Evolutionary conservation across 2,329 filamentous ascomycete genomes (phyloP).

Genomic region (Hypoxylon sp.): DNA sequence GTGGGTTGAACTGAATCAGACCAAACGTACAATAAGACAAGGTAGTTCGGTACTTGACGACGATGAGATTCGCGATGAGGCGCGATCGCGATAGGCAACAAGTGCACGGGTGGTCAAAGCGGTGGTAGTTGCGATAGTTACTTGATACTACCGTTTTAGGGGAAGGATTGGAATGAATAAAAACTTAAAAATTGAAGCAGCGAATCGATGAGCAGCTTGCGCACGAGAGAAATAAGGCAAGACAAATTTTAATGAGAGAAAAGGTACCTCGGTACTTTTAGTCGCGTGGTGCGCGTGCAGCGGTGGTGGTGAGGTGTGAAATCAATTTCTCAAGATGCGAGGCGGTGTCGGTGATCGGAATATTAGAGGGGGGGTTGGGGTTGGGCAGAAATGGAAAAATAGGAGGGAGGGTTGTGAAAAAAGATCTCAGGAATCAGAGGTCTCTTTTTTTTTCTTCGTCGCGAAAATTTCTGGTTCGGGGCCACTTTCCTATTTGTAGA

Average conservation of each 20-base stretch:
- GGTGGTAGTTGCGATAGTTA: conserved; percentile 37
- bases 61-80: conserved; percentile 35
- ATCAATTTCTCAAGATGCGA: conserved; percentile 48
- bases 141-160: conserved; percentile 47
- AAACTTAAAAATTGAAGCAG: conserved; percentile 42
- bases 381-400: conserved; percentile 53
- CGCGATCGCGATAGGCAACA: conserved; percentile 32
- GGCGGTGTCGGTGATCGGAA: conserved; percentile 51
- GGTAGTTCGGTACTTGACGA: conserved; percentile 30
- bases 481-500: conserved; percentile 61
- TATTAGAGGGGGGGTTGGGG: conserved; percentile 49
- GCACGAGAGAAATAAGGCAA: conserved; percentile 33
- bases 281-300: conserved; percentile 43
- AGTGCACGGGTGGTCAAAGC: conserved; percentile 44
- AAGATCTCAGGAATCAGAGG: conserved; percentile 54
- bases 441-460: conserved; percentile 52
- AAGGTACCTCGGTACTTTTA: conserved; percentile 50
- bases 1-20: conserved; percentile 48
- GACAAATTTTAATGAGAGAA: conserved; percentile 29
- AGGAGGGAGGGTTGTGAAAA: conserved; percentile 55
- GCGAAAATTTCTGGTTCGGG: conserved; percentile 57
- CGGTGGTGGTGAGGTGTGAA: conserved; percentile 38
- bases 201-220: conserved; percentile 39
- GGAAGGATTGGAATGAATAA: conserved; percentile 46
- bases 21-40: conserved; percentile 39